Conservation (phyloP, 306 rosid genomes). For the Comarum palustre region DNA sequence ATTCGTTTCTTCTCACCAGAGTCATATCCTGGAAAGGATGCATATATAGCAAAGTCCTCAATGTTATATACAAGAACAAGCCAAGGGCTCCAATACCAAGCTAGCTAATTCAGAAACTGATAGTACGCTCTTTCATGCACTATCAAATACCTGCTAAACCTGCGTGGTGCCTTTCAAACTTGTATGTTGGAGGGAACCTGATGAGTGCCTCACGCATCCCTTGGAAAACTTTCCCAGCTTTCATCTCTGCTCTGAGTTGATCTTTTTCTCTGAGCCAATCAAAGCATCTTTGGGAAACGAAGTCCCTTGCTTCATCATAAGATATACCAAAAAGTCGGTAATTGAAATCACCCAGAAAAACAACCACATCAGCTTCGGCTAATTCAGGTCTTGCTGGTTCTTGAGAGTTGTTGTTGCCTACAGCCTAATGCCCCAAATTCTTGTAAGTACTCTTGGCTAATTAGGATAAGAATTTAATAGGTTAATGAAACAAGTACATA, state of each 20-base stretch:
- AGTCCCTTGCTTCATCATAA: slow-evolving; percentile 97
- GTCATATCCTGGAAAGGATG: slow-evolving; percentile 66
- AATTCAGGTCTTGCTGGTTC: slow-evolving; percentile 84
- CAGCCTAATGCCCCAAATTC: slow-evolving; percentile 45
- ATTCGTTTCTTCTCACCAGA: slow-evolving; percentile 97
- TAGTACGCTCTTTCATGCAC: background rate
- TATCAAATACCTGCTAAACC: slow-evolving; percentile 75
- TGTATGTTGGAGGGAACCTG: slow-evolving; percentile 94
- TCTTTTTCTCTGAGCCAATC: slow-evolving; percentile 99
- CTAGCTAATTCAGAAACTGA: slow-evolving; percentile 5
- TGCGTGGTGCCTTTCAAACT: slow-evolving; percentile 84
- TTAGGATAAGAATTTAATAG: slow-evolving; percentile 16
- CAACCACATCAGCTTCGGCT: slow-evolving; percentile 93
- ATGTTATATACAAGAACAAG: slow-evolving; percentile 5
- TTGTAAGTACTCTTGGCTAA: slow-evolving; percentile 18
- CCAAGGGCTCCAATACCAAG: background rate
- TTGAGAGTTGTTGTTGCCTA: slow-evolving; percentile 48
- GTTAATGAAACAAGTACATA: slow-evolving; percentile 34
- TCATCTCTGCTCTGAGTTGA: slow-evolving; percentile 97
- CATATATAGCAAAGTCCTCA: slow-evolving; percentile 7
- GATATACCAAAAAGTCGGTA: slow-evolving; percentile 95
- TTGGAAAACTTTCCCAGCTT: slow-evolving; percentile 91
- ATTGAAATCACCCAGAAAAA: slow-evolving; percentile 91
- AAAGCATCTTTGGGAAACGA: slow-evolving; percentile 98
- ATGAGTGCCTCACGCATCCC: slow-evolving; percentile 98